Base-by-base conservation (phyloP, 1,284 basidiomycete genomes). In the Porogramme epimiltina region DNA sequence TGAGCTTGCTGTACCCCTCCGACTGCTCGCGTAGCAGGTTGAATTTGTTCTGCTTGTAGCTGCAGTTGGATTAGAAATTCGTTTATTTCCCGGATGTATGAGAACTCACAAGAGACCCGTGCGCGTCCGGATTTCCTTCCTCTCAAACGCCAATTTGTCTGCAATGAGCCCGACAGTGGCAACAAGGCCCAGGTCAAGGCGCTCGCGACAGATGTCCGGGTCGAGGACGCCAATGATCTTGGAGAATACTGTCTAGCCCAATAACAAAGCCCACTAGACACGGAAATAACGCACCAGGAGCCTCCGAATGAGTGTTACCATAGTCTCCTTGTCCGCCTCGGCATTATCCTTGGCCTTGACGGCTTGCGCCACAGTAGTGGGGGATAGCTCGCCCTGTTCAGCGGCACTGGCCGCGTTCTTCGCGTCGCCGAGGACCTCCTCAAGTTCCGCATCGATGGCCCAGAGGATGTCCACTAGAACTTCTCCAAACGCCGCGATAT, bases 1-100 rank as follows among this genome's bases (percentile, higher is more conserved):
- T 84, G 31, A 99, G 82, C 65, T 95, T 95, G 63, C 93, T 92
- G 73, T 95, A 99, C 4, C 97, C 97, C 75, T 99, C 95, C 1
- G 93, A 95, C 62, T 97, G 93, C 73, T 99, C 97, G 37, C 97
- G 89, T 10, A 98, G 81, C 28, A 99, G 81, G 65, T 99, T 99
- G 78, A 95, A 98, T 71, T 98, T 98, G 73, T 95, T 95, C 70
- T 99, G 97, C 70, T 96, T 98, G 80, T 96, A 99, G 72, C 89
- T 92, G 62, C 23, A 47, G 34, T 42, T 37, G 52, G 25, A 42
- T 26, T 45, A 31, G 54, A 36, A 11, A 25, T 4, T 34, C 6
- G 28, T 13, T 31, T n/a, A n/a, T n/a, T n/a, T n/a, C n/a, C n/a
- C 28, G 28, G 28, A 13, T 31, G 23, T 38, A 37, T 28, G 11